phyloP scores from a whole-genome alignment of 2,329 filamentous ascomycete genomes.

The Trichothecium sympodiale region DNA sequence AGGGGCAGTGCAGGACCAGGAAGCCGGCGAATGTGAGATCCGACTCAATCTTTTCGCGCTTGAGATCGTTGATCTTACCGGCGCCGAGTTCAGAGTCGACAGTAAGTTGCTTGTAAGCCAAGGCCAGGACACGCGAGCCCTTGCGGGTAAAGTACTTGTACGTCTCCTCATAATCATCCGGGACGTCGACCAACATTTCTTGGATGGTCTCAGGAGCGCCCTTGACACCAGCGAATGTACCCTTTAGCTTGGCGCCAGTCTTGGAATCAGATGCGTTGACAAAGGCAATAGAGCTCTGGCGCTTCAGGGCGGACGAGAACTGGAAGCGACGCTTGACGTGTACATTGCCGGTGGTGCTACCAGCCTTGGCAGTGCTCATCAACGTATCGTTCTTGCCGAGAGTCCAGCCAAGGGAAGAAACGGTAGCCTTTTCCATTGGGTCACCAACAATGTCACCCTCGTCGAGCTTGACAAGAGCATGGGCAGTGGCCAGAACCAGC shows the following conservation, averaged over 20 bases:
- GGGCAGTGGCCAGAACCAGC: constrained; percentile 85
- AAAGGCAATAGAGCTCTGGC: constrained; percentile 87
- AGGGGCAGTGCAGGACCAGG: constrained; percentile 84
- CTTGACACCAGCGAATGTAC: constrained; percentile 91
- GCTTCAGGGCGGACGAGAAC: constrained; percentile 92
- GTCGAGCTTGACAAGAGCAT: constrained; percentile 90
- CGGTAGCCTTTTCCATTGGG: constrained; percentile 96
- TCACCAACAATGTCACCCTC: constrained; percentile 96
- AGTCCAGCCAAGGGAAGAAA: constrained; percentile 80
- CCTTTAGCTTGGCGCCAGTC: constrained; percentile 64
- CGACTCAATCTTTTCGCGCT: constrained; percentile 83
- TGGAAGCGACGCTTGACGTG: constrained; percentile 97
- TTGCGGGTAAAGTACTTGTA: constrained; percentile 97
- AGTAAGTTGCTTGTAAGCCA: constrained; percentile 88
- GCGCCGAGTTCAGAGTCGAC: constrained; percentile 71
- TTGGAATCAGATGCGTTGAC: constrained; percentile 61
- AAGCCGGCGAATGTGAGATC: constrained; percentile 87
- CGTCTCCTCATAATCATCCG: constrained; percentile 88
- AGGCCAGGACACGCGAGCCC: constrained; percentile 83
- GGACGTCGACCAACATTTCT: constrained; percentile 77
- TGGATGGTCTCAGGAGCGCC: constrained; percentile 95
- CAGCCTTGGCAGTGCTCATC: constrained; percentile 41
- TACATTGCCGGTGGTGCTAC: constrained; percentile 52
- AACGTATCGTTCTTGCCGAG: constrained; percentile 84
- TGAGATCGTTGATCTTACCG: constrained; percentile 81